Evolutionary conservation across 768 basidiomycete genomes (phyloP), one percentile per base, ranked within the genome.

Genomic region (Lactifluus subvellereus): DNA sequence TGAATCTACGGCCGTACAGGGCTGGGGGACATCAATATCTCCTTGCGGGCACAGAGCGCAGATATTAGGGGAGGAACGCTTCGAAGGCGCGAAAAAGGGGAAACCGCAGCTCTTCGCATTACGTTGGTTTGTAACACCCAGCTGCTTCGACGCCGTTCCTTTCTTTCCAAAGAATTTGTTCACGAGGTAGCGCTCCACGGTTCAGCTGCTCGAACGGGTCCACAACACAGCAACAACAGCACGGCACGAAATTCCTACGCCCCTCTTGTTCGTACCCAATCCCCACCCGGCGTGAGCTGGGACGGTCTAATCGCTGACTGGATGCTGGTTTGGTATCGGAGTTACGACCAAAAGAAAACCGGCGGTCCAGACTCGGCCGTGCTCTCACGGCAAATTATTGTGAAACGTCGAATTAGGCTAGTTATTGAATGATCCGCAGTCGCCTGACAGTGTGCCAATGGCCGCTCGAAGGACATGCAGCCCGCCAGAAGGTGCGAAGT

Each of bases 41-140:
- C 55, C 50, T 50, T 63, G 62, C 30, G 57, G 57, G 11, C 1
- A 14, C n/a, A 58, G 57, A 54, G 57, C 51, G 62, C 51, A 57
- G 30, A 47, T 45, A 47, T 37, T 20, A 58, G 52, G 30, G 18
- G 62, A 43, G 18, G 30, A 20, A 48, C 27, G 33, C n/a, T 32
- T 57, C 35, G 16, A 35, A 63, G 42, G 45, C 33, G 37, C 32
- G 48, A 33, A 47, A 42, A 37, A 53, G 52, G 51, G 57, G 38
- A 48, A 35, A 48, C n/a, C 18, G 54, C 56, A 51, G n/a, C 14
- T 49, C 20, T 27, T 35, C 27, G 20, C 32, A 59, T 64, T 64
- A 59, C 58, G 62, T 64, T 52, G 45, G 48, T 54, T 52, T 38
- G 53, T 49, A 53, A 49, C 45, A 14, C 20, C 6, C 37, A 14